phyloP scores from a whole-genome alignment of 2,329 filamentous ascomycete species.

The Trichoderma breve region DNA sequence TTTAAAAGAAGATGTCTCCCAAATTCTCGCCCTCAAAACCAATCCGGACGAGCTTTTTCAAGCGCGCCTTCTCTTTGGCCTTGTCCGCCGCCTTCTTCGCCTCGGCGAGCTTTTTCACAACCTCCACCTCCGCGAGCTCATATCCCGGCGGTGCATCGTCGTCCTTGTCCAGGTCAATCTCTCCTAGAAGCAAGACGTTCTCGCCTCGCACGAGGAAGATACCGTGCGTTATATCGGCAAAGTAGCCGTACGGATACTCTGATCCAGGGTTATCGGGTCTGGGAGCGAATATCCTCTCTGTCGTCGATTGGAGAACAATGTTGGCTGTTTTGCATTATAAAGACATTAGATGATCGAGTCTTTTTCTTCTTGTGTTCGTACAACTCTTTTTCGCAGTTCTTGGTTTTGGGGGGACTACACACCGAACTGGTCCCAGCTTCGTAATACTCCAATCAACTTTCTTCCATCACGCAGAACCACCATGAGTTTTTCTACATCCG shows the following conservation, averaged over 20 bases:
- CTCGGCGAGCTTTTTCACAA: constrained; percentile 72
- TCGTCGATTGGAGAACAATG: constrained; percentile 87
- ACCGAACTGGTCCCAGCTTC: constrained; percentile 99
- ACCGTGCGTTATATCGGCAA: constrained; percentile 80
- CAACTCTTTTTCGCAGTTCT: background rate
- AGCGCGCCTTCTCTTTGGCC: constrained; percentile 67
- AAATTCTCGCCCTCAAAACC: constrained; percentile 87
- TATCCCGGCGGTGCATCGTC: constrained; percentile 79
- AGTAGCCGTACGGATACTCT: constrained; percentile 51
- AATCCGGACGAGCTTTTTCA: constrained; percentile 69
- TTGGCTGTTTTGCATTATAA: constrained; percentile 62
- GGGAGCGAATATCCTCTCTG: constrained; percentile 78
- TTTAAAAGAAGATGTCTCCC: constrained; percentile 68
- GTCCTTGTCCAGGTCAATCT: constrained; percentile 95
- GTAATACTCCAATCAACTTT: constrained; percentile 86
- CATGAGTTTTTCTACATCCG: constrained; percentile 80
- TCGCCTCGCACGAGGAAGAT: constrained; percentile 92
- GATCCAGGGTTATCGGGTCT: constrained; percentile 43
- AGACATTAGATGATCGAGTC: background rate
- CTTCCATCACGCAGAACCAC: constrained; percentile 88
- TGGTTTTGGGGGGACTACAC: constrained; percentile 35
- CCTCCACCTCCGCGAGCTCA: constrained; percentile 60
- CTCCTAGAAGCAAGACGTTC: constrained; percentile 92
- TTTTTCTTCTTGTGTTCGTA: background rate
- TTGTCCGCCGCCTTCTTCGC: constrained; percentile 68